Conservation (phyloP, 2,329 filamentous ascomycete genomes). For the Dactylellina parvicollis region DNA sequence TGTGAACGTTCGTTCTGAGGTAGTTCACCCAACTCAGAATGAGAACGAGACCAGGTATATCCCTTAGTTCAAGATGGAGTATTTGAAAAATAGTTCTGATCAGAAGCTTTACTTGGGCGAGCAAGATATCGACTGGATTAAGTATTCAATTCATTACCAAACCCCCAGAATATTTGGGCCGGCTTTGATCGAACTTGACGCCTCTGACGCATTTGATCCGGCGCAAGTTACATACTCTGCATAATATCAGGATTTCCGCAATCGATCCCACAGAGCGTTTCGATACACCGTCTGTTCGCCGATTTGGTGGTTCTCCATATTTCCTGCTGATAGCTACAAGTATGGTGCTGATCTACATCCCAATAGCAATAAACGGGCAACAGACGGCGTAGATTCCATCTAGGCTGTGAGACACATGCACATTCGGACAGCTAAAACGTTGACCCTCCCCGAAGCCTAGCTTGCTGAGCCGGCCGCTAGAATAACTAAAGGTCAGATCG, state of each 20-base stretch:
- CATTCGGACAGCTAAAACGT: neutral
- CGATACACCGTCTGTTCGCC: neutral
- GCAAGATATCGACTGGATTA: too few species aligned
- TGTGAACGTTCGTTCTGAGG: neutral
- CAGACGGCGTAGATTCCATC: neutral
- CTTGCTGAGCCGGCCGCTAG: neutral
- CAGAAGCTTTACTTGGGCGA: too few species aligned
- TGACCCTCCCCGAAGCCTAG: neutral
- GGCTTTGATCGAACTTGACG: neutral
- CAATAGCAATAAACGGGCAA: conserved; percentile 25
- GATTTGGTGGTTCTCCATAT: conserved; percentile 2
- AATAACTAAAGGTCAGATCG: neutral
- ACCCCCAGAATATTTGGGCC: neutral
- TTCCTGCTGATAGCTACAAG: neutral
- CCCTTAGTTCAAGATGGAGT: neutral
- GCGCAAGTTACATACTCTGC: neutral
- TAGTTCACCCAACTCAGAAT: too few species aligned
- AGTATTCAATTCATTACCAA: neutral
- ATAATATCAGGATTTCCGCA: conserved; percentile 15
- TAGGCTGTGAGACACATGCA: conserved; percentile 47
- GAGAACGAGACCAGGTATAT: too few species aligned
- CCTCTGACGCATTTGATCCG: conserved; percentile 28
- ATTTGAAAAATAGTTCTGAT: neutral
- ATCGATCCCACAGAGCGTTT: neutral
- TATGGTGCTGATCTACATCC: conserved; percentile 8